Evolutionary conservation across 345 rosid genomes (phyloP).

Genomic region (Pseudoturritis turrita): DNA sequence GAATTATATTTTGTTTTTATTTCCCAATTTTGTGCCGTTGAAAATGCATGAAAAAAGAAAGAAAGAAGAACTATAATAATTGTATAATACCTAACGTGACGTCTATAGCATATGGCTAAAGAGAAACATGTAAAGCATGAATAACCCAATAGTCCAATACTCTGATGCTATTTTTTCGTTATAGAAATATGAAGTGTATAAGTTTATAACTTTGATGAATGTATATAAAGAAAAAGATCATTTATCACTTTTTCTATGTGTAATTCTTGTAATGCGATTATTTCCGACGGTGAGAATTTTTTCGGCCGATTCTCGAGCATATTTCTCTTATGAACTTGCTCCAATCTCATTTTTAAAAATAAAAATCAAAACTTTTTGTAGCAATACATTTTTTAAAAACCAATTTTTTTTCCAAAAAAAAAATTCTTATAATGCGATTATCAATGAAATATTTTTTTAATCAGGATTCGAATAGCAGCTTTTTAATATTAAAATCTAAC

Average conservation of each 20-base stretch:
- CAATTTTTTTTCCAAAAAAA: not conserved
- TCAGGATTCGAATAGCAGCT: no score
- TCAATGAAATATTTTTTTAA: no score
- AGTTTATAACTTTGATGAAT: not conserved
- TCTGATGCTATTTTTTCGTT: not conserved
- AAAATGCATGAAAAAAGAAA: not conserved
- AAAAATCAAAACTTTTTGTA: not conserved
- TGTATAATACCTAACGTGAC: constrained; percentile 3
- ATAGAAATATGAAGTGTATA: not conserved
- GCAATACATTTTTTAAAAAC: constrained; percentile 4
- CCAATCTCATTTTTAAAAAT: not conserved
- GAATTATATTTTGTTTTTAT: not conserved
- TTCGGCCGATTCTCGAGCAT: constrained; percentile 2
- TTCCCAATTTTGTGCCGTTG: not conserved
- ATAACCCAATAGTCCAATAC: not conserved
- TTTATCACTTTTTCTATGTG: not conserved
- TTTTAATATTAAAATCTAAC: no score
- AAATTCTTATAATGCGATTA: no score
- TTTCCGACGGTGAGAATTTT: constrained; percentile 22
- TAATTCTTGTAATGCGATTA: no score
- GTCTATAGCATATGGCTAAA: constrained; percentile 2
- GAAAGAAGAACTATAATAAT: not conserved
- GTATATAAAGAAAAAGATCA: not conserved
- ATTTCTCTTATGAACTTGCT: constrained; percentile 13
- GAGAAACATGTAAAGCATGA: constrained; percentile 3